Evolutionary conservation across 78 protist species (phyloP), one percentile per base, ranked within the genome.

Genomic region (Guillardia theta): DNA sequence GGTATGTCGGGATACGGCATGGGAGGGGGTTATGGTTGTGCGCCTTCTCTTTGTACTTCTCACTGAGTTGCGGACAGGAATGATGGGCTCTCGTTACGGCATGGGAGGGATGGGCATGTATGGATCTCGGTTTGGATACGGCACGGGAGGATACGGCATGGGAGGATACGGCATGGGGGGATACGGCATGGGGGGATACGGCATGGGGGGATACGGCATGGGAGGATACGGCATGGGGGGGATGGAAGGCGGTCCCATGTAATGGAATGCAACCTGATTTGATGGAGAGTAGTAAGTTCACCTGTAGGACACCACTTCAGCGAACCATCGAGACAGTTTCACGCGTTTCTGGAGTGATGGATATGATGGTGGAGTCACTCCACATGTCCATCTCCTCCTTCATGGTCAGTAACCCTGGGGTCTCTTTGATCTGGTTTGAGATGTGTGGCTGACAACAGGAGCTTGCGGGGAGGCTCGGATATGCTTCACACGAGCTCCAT

Each of bases 401-500:
- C 70, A 58, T 58, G 70, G 70, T 24, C 70, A 9, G 70, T 24
- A 24, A 24, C 39, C 70, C 70, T 58, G 39, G 70, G 70, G 70
- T 58, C 58, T 50, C 58, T 50, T 30, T 15, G 58, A 10, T 10
- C 58, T 50, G 58, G 10, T 15, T 10, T 19, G 58, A 15, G 58
- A 19, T 15, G 15, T 15, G 58, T 50, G 58, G 30, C 30, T 15
- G 58, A 10, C 15, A 15, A 50, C 58, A 15, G 78, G 36, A 64
- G 15, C 78, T 5, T 21, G 78, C 78, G 12, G 78, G 22, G 21
- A 24, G 83, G 41, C 62, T 53, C 33, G 62, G 62, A 12, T 70
- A 70, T 6, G 83, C 83, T 22, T 70, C 83, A 43, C 83, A 70
- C 83, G 83, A 70, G 83, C n/a, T 70, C 46, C 83, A 53, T 53